phyloP scores from a whole-genome alignment of 345 rosid species.

The Ricinus communis region DNA sequence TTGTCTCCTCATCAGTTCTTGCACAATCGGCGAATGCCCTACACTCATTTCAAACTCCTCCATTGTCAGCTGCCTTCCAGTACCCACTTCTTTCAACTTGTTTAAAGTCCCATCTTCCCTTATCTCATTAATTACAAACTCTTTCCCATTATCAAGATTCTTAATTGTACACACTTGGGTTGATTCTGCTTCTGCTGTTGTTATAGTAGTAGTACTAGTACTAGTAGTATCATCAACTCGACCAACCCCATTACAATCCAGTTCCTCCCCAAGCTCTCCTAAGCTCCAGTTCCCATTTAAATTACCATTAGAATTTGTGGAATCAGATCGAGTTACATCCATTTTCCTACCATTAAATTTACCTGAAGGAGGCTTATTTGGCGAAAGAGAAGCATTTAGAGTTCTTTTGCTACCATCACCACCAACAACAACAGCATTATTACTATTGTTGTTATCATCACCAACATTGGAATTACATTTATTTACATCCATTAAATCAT shows the following conservation, averaged over 20 bases:
- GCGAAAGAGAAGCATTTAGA: constrained; percentile 17
- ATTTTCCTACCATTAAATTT: constrained; percentile 23
- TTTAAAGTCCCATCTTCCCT: constrained; percentile 79
- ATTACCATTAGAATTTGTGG: constrained; percentile 34
- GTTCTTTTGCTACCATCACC: not conserved
- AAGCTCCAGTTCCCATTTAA: constrained; percentile 28
- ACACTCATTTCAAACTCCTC: constrained; percentile 91
- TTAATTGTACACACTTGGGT: constrained; percentile 58
- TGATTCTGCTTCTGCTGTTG: not conserved
- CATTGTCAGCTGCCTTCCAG: constrained; percentile 82
- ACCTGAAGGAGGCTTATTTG: constrained; percentile 39
- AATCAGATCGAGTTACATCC: constrained; percentile 25
- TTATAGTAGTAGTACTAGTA: not conserved
- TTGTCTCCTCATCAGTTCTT: constrained; percentile 94
- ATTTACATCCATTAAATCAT: constrained; percentile 24
- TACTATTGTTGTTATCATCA: not conserved
- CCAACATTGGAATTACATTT: constrained; percentile 13
- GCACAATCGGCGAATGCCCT: constrained; percentile 93
- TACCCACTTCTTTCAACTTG: constrained; percentile 82
- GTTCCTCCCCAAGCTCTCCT: constrained; percentile 32
- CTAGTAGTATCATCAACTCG: constrained; percentile 19
- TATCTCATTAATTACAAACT: constrained; percentile 85
- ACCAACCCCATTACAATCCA: constrained; percentile 29
- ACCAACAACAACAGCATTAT: not conserved
- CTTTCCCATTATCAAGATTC: constrained; percentile 86